Percentiles rank a stretch among this genome's conserved stretches.
Conservation (phyloP, 140 eudicot genomes). For the Senecio squalidus region DNA sequence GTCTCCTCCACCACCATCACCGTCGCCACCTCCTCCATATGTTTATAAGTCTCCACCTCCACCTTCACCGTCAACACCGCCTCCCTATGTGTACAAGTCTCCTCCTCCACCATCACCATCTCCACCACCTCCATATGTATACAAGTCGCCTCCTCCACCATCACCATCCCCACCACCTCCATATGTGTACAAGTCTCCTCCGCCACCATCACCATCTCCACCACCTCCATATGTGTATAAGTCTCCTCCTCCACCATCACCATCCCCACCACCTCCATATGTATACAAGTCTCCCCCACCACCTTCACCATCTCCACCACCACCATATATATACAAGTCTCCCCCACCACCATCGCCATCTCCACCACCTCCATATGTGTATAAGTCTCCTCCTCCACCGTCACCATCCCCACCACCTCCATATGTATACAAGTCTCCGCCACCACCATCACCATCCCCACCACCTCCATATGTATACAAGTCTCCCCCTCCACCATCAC, state of each 20-base stretch:
- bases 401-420: slow-evolving; percentile 24
- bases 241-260: slow-evolving; percentile 16
- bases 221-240: slow-evolving; percentile 17
- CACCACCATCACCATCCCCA: slow-evolving; percentile 15
- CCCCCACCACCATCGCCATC: slow-evolving; percentile 17
- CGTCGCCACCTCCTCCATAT: slow-evolving; percentile 10
- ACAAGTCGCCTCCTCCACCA: slow-evolving; percentile 17
- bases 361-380: background rate
- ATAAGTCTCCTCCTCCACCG: slow-evolving; percentile 23
- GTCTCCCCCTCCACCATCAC: slow-evolving; percentile 21
- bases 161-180: slow-evolving; percentile 22
- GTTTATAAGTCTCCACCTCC: slow-evolving; percentile 16
- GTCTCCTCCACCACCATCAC: background rate
- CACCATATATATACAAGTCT: background rate
- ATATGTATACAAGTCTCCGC: slow-evolving; percentile 5
- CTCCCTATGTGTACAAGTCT: background rate
- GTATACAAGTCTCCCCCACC: slow-evolving; percentile 13
- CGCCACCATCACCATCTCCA: slow-evolving; percentile 16
- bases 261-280: slow-evolving; percentile 23
- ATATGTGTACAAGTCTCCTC: slow-evolving; percentile 2
- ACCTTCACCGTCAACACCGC: slow-evolving; percentile 13
- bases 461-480: background rate
- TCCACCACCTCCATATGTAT: slow-evolving; percentile 11
- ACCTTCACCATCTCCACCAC: slow-evolving; percentile 15
- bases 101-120: slow-evolving; percentile 17